Evolutionary conservation across 306 rosid genomes (phyloP).

Genomic region (Lablab purpureus): DNA sequence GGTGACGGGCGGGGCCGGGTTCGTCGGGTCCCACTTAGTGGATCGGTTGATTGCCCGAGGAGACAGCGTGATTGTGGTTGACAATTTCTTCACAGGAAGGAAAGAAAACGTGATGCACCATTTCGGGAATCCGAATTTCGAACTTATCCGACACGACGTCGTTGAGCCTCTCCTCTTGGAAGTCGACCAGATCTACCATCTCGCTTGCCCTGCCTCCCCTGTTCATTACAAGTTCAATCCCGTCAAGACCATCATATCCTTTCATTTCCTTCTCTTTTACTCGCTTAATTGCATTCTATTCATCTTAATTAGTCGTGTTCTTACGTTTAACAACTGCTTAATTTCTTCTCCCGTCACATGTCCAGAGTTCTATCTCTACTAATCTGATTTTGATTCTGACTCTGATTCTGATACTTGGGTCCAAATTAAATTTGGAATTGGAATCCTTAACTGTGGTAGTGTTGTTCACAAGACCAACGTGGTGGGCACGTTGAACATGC

Average conservation of each 20-base stretch:
- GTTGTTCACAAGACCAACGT: background rate
- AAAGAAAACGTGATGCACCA: constrained; percentile 8
- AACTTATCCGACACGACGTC: constrained; percentile 4
- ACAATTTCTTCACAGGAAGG: background rate
- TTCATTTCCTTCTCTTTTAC: background rate
- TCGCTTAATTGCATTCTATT: too few relatives aligned
- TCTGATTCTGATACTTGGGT: too few relatives aligned
- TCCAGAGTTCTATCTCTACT: too few relatives aligned
- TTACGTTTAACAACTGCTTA: too few relatives aligned
- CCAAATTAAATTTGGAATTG: background rate
- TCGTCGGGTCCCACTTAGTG: constrained; percentile 4
- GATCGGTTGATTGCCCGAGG: constrained; percentile 6
- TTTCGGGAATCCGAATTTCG: background rate
- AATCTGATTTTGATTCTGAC: too few relatives aligned
- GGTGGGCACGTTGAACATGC: background rate
- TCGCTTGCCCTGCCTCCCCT: constrained; percentile 6
- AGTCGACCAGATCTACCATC: constrained; percentile 17
- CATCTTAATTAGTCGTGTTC: background rate
- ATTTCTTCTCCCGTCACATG: too few relatives aligned
- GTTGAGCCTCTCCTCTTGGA: constrained; percentile 14
- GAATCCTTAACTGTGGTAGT: background rate
- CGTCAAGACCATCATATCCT: constrained; percentile 5
- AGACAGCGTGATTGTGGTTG: background rate
- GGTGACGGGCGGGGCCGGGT: background rate
- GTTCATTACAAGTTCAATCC: constrained; percentile 3